These are phyloP conservation scores for Claviceps pazoutovae DNA, from an alignment of 2,329 filamentous ascomycete genomes.

Conservation along the genomic window DNA sequence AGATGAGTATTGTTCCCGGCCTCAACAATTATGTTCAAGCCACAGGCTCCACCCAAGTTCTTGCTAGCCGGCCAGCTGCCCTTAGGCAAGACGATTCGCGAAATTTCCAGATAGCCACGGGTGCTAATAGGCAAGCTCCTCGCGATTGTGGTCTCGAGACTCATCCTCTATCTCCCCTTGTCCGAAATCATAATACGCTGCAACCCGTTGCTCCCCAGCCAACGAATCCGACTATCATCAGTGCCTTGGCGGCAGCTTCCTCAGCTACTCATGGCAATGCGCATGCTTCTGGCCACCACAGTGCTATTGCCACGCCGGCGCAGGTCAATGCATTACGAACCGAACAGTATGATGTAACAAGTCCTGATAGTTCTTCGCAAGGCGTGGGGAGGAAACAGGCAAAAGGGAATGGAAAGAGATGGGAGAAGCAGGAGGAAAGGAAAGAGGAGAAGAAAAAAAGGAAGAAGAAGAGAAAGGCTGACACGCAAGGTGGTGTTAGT, in stretches of 20 bases:
- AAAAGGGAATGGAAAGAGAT: slow-evolving; percentile 23
- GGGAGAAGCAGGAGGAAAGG: slow-evolving; percentile 41
- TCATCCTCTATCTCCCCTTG: slow-evolving; percentile 42
- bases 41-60: slow-evolving; percentile 6
- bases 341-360: slow-evolving; percentile 33
- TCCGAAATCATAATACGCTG: slow-evolving; percentile 62
- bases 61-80: slow-evolving; percentile 26
- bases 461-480: slow-evolving; percentile 41
- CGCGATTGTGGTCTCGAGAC: slow-evolving; percentile 15
- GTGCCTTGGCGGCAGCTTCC: slow-evolving; percentile 14
- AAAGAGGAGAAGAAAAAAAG: slow-evolving; percentile 21
- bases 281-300: background rate
- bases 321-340: slow-evolving; percentile 45
- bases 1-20: slow-evolving; percentile 17
- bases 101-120: slow-evolving; percentile 7
- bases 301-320: slow-evolving; percentile 23
- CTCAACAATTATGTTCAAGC: slow-evolving; percentile 15
- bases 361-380: slow-evolving; percentile 47
- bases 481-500: slow-evolving; percentile 33
- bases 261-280: background rate
- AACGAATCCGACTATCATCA: slow-evolving; percentile 49
- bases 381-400: slow-evolving; percentile 35
- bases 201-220: slow-evolving; percentile 64
- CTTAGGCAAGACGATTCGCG: slow-evolving; percentile 19
- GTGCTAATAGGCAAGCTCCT: slow-evolving; percentile 7